Conservation (phyloP, 208 protist species). For the Acanthamoeba healyi region DNA sequence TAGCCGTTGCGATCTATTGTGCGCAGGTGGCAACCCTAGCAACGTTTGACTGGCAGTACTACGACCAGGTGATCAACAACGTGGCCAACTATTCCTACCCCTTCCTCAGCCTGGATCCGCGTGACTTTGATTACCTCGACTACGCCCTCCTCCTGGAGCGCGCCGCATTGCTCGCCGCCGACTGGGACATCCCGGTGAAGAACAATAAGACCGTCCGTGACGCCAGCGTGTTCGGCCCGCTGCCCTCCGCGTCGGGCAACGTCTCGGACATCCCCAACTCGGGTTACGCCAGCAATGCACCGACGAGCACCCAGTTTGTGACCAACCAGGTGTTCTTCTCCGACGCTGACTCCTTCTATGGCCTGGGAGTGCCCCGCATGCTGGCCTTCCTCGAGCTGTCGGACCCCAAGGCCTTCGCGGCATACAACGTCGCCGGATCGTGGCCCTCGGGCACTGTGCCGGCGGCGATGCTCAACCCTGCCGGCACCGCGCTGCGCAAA, state of each 20-base stretch:
- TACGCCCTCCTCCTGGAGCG: constrained; percentile 29
- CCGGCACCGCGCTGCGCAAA: constrained; percentile 30
- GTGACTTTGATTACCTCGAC: constrained; percentile 76
- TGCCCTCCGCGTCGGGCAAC: background rate
- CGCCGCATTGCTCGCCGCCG: constrained; percentile 54
- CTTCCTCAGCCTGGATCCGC: constrained; percentile 44
- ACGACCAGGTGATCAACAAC: constrained; percentile 72
- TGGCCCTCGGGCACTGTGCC: background rate
- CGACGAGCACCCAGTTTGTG: constrained; percentile 41
- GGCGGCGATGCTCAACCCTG: background rate
- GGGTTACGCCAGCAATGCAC: constrained; percentile 50
- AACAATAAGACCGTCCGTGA: constrained; percentile 20
- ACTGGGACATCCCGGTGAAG: constrained; percentile 82
- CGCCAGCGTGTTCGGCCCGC: background rate
- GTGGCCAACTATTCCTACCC: constrained; percentile 75
- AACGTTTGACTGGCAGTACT: constrained; percentile 79
- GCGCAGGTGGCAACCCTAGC: background rate
- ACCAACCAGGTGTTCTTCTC: constrained; percentile 67
- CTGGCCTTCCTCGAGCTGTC: constrained; percentile 76
- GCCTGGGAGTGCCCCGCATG: constrained; percentile 63
- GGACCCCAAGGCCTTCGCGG: constrained; percentile 15
- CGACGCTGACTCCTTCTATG: constrained; percentile 77
- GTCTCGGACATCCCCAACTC: constrained; percentile 68
- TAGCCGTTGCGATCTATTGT: too few species aligned
- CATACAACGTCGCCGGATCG: constrained; percentile 38